phyloP scores from a whole-genome alignment of 2,329 filamentous ascomycete genomes.

The Endothia cerciana region DNA sequence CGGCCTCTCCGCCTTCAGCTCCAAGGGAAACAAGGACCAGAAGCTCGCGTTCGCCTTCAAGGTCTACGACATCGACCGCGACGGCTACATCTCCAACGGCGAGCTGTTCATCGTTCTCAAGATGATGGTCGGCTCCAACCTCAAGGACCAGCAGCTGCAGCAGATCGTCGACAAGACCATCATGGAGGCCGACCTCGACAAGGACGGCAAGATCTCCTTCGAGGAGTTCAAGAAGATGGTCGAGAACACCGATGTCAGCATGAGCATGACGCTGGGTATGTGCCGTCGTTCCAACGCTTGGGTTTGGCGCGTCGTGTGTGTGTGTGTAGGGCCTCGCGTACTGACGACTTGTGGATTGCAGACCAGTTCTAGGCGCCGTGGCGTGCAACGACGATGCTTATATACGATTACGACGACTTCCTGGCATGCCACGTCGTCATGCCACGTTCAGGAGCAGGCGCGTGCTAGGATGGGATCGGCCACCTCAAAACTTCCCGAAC shows the following conservation, averaged over 20 bases:
- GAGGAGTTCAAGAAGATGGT: slow-evolving; percentile 99
- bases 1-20: slow-evolving; percentile 91
- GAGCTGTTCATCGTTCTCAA: slow-evolving; percentile 99
- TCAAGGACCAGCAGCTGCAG: slow-evolving; percentile 98
- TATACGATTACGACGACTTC: slow-evolving; percentile 2
- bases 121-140: slow-evolving; percentile 99
- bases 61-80: slow-evolving; percentile 98
- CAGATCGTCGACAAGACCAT: slow-evolving; percentile 99
- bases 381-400: not conserved
- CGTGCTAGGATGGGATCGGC: not conserved
- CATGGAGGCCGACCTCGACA: slow-evolving; percentile 97
- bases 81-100: slow-evolving; percentile 98
- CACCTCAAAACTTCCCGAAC: not conserved
- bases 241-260: slow-evolving; percentile 83
- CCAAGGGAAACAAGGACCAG: slow-evolving; percentile 98
- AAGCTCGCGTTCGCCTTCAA: slow-evolving; percentile 98
- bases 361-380: slow-evolving; percentile 16
- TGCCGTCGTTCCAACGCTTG: slow-evolving; percentile 31
- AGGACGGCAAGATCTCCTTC: slow-evolving; percentile 97
- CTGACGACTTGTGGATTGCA: slow-evolving; percentile 3
- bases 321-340: not conserved
- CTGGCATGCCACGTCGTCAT: slow-evolving; percentile 4
- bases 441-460: not conserved
- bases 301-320: not conserved
- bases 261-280: slow-evolving; percentile 74